Base-by-base conservation (phyloP, 2,329 filamentous ascomycete species). In the Aspergillus sp. region DNA sequence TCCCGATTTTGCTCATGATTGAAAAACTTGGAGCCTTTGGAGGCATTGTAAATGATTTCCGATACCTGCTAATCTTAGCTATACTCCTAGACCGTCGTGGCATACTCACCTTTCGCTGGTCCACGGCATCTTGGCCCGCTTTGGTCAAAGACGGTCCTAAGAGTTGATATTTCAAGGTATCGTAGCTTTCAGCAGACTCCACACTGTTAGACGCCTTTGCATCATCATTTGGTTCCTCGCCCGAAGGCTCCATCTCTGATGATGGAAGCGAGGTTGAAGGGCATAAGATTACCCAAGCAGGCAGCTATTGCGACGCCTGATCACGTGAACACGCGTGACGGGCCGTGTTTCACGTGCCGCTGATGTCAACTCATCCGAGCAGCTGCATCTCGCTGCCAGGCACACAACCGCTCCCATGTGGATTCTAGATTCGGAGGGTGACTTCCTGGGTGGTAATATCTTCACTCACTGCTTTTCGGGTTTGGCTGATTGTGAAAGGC, bases 1-100 rank as follows among this genome's bases (percentile, higher is more conserved):
- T 98, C 94, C 68, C 88, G 89, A 59, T 80, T 83, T 73, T 96
- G 90, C 75, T 99, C 95, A 61, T 93, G 91, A 67, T 89, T 91
- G 83, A 98, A 99, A 80, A 89, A 99, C 74, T 96, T 97, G 66
- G 92, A 96, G 51, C 95, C 95, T 73, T 96, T 97, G 15, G 92
- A 97, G 10, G 93, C 92, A 75, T 96, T 92, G 78, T 97, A 98
- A 62, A 99, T 99, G 67, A 98, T 89, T 69, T 98, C 93, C 2
- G 93, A 96, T 53, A 99, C 92, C 87, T 89, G 50, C 53, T 15
- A 27, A 23, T 51, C 23, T 61, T 58, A 66, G 42, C 63, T 13
- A 15, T 30, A 17, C 41, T 25, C 44, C 13, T 3, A 8, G 11
- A 21, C 32, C 15, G 59, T 25, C 39, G 38, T 36, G 36, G n/a